Conservation (phyloP, 2,329 filamentous ascomycete species). For the Aspergillus awamori region DNA sequence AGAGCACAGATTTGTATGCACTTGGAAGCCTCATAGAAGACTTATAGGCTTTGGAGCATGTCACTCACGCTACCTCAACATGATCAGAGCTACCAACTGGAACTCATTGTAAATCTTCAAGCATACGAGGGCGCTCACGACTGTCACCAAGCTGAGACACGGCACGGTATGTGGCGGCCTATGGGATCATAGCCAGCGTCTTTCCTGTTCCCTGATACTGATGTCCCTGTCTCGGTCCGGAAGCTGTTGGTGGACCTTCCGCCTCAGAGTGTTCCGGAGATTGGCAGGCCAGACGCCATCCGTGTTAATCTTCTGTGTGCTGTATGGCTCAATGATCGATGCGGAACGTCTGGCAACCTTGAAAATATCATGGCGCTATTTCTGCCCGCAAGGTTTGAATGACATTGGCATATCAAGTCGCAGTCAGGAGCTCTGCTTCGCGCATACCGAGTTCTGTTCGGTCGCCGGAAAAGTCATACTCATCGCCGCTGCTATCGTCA, state of each 20-base stretch:
- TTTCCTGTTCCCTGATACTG: neutral
- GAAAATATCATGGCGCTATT: neutral
- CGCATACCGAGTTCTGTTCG: neutral
- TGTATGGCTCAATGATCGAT: neutral
- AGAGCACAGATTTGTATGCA: neutral
- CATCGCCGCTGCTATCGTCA: neutral
- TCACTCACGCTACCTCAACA: neutral
- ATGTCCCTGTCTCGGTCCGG: neutral
- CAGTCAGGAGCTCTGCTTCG: neutral
- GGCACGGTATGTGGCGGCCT: neutral
- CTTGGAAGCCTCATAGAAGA: neutral
- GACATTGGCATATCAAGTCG: neutral
- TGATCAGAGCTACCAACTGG: neutral
- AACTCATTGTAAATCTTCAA: neutral
- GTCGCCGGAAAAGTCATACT: neutral
- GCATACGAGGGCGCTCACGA: neutral
- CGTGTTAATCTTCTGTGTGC: neutral
- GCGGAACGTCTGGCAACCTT: neutral
- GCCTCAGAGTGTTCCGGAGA: neutral
- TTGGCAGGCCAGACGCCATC: neutral
- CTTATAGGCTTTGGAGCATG: neutral
- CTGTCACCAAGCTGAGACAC: neutral
- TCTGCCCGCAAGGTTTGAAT: neutral
- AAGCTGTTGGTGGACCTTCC: neutral
- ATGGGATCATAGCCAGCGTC: too few species aligned